phyloP scores from a whole-genome alignment of 1,284 basidiomycete genomes.

The Ceratobasidium papillatum region DNA sequence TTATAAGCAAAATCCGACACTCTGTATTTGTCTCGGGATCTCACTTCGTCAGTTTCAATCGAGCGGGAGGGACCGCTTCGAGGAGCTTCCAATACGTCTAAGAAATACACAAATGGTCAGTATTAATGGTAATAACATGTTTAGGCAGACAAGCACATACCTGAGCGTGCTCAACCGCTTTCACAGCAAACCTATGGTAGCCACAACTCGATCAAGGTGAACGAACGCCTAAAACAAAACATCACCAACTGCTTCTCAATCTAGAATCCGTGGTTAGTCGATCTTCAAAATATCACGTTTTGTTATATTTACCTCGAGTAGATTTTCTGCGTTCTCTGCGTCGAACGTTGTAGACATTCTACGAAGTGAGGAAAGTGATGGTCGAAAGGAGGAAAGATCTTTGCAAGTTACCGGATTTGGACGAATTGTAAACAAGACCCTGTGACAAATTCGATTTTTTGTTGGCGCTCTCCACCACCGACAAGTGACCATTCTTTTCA shows the following conservation, averaged over 20 bases:
- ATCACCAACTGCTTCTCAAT: slow-evolving; percentile 92
- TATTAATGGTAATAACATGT: not conserved
- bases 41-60: slow-evolving; percentile 84
- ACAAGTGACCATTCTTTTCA: slow-evolving; percentile 14
- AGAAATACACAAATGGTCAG: slow-evolving; percentile 11
- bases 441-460: slow-evolving; percentile 30
- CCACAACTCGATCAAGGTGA: not conserved
- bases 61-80: slow-evolving; percentile 79
- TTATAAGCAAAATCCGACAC: not conserved
- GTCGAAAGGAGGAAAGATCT: not conserved
- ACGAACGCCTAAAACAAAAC: slow-evolving; percentile 40
- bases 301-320: slow-evolving; percentile 72
- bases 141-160: slow-evolving; percentile 55
- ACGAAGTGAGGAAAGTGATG: not conserved
- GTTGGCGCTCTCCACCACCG: slow-evolving; percentile 9
- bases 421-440: slow-evolving; percentile 12
- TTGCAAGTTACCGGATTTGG: not conserved
- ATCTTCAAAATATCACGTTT: not conserved
- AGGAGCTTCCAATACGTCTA: slow-evolving; percentile 97
- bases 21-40: slow-evolving; percentile 47
- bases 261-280: slow-evolving; percentile 54
- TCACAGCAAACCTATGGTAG: slow-evolving; percentile 83
- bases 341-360: slow-evolving; percentile 69
- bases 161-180: slow-evolving; percentile 95
- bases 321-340: slow-evolving; percentile 86